Percentiles rank a stretch among this genome's conserved stretches.
phyloP scores from a whole-genome alignment of 2,329 filamentous ascomycete genomes.

The Thielaviopsis cerberus region DNA sequence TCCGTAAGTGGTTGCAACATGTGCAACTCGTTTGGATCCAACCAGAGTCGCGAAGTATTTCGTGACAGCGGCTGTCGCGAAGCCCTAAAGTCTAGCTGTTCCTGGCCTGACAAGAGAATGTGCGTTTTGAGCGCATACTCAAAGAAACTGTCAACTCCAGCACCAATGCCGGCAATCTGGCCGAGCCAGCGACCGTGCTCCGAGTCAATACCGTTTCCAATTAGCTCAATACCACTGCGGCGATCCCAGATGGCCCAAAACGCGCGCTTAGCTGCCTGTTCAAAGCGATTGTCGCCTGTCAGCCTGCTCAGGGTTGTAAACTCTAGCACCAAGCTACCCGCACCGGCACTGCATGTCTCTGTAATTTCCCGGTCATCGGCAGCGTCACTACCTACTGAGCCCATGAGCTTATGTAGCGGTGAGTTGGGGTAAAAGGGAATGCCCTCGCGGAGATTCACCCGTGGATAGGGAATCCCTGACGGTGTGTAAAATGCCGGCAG shows the following conservation, averaged over 20 bases:
- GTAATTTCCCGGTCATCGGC: slow-evolving; percentile 49
- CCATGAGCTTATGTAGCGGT: slow-evolving; percentile 43
- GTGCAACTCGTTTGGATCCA: slow-evolving; percentile 47
- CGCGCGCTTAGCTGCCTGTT: slow-evolving; percentile 71
- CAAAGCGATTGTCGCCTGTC: slow-evolving; percentile 73
- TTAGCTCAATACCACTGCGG: slow-evolving; percentile 66
- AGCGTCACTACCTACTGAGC: slow-evolving; percentile 11
- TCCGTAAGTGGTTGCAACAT: slow-evolving; percentile 32
- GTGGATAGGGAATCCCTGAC: slow-evolving; percentile 83
- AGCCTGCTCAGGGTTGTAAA: slow-evolving; percentile 80
- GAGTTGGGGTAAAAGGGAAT: slow-evolving; percentile 87
- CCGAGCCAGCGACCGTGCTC: slow-evolving; percentile 81
- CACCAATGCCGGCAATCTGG: slow-evolving; percentile 80
- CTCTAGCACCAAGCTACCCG: slow-evolving; percentile 86
- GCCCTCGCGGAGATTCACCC: slow-evolving; percentile 77
- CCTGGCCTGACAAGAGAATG: slow-evolving; percentile 66
- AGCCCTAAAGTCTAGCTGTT: slow-evolving; percentile 28
- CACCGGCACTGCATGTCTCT: slow-evolving; percentile 89
- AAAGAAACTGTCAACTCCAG: slow-evolving; percentile 94
- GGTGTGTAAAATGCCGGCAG: slow-evolving; percentile 81
- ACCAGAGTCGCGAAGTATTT: slow-evolving; percentile 24
- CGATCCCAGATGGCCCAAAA: slow-evolving; percentile 96
- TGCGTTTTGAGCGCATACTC: slow-evolving; percentile 94
- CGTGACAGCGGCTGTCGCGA: slow-evolving; percentile 23
- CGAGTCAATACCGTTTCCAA: slow-evolving; percentile 82